Base-by-base conservation (phyloP, 495 filamentous ascomycete species). In the Jackrogersella multiformis region DNA sequence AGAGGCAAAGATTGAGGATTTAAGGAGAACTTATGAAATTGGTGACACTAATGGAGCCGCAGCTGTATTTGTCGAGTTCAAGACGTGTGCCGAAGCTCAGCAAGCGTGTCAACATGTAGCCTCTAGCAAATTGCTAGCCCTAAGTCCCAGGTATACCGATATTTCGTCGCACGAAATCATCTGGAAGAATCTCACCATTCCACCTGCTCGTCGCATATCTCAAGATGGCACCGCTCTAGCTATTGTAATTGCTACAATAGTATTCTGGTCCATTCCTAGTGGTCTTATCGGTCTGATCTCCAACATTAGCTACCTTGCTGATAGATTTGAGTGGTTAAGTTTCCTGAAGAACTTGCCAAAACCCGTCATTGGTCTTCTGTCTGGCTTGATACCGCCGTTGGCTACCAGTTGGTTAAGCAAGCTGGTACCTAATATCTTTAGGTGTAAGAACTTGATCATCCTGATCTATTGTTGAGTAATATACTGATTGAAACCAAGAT, bases 191-290 rank as follows among this genome's bases (percentile, higher is more conserved):
- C 82, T 97, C 38, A 83, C 87, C 16, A 92, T 96, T 71, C 86
- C 85, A 61, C 95, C 92, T 88, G 91, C 89, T 85, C 89, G 92
- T 71, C 85, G 89, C 36, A 80, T 95, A 45, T 80, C 92, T 51
- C 87, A 91, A 48, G 82, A 88, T 57, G 81, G 88, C 36, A 80
- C 82, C 10, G 89, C 90, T 23, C 79, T 89, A 48, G 82, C 80
- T 51, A 84, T 89, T 71, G 84, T 96, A 20, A 73, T 81, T 9
- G 88, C 83, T 6, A 81, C 92, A 69, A 88, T 97, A 74, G 82
- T 96, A 66, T 96, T 97, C 82, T 97, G 92, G 92, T 91, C 92
- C 0, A 91, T 97, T 64, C 93, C 93, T 4, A 89, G 92, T 35
- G 90, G 90, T 9, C 78, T 91, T 49, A 89, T 97, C 38, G 93